Base-by-base conservation (phyloP, 2,329 filamentous ascomycete genomes). In the Rhynchosporium agropyri region DNA sequence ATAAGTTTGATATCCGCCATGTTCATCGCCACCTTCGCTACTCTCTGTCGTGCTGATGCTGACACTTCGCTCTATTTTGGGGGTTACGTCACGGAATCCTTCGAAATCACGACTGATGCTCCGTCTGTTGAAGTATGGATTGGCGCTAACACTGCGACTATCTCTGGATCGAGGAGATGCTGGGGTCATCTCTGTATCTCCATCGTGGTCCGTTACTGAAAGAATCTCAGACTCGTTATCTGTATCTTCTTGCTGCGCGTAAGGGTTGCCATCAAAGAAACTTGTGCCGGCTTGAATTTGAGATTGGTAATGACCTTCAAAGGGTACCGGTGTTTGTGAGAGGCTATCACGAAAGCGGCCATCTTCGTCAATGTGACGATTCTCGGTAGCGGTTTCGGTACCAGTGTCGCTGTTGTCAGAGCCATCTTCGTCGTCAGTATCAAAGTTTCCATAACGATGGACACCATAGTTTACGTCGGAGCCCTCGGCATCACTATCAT, bases 141-240 rank as follows among this genome's bases (percentile, higher is more conserved):
- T 63, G 20, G 60, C 31, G 43, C 64, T 66, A 1, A 60, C 59
- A 50, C 64, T 65, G 29, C 59, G 63, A 40, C 58, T 67, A 20
- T 55, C 49, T 54, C 65, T 62, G 29, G 66, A 65, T 55, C 57
- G 53, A 10, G 72, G 68, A 1, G 71, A 72, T 4, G 40, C 33
- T 48, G 65, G 65, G 55, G 67, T 73, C 74, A 76, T 76, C 56
- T 75, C 73, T 38, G 74, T 73, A 56, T 76, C 74, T 13, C 74
- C 74, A 61, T 76, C 74, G 9, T 63, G 51, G 61, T 76, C 74
- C 54, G 69, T 73, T 38, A 56, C 61, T 9, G 58, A 54, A 2
- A 65, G 62, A n/a, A 60, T 64, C 28, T 70, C 67, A 5, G 67
- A 71, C 38, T 69, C 65, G 28, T 71, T 67, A 51, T 70, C 72